Base-by-base conservation (phyloP, 768 basidiomycete species). In the Lactarius tabidus region DNA sequence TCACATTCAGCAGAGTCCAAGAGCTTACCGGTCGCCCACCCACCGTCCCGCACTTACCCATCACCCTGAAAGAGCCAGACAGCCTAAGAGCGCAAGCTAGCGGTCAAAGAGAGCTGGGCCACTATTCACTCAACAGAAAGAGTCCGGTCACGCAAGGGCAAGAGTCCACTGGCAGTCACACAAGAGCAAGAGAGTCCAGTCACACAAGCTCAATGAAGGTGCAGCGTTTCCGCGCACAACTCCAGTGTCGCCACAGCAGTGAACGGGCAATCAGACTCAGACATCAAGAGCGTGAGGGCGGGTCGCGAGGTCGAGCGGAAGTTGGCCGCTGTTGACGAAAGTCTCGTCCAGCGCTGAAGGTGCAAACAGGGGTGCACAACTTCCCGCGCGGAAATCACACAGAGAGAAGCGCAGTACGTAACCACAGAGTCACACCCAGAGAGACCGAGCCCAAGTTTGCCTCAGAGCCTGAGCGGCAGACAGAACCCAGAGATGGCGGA, bases 31-130 rank as follows among this genome's bases (percentile, higher is more conserved):
- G 26, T 48, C 53, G 6, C 64, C 64, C 64, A 61, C 64, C 64
- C 64, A 10, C 64, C 64, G 14, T 20, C 64, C 64, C 64, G 48
- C 64, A 57, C 64, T 65, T 65, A 62, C 64, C 64, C 64, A 65
- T 56, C 59, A 38, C 64, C 63, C 29, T 18, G 41, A 3, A 17
- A n/a, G 54, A 33, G 7, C 33, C 2, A 35, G 38, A 23, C 12
- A 23, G 10, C 23, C 45, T 15, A 52, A 17, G 5, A 57, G 45
- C 26, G 15, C 35, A 15, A n/a, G 6, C 1, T 12, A 31, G n/a
- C 8, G 28, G 29, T 7, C 23, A 1, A 31, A n/a, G 28, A 43
- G 29, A 23, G 23, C 9, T 6, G 18, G 31, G 10, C 18, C 18
- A 38, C 5, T 6, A 8, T 35, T 1, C 60, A 33, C 10, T 6